Base-by-base conservation (phyloP, 495 filamentous ascomycete species). In the Aspergillus cavernicola region DNA sequence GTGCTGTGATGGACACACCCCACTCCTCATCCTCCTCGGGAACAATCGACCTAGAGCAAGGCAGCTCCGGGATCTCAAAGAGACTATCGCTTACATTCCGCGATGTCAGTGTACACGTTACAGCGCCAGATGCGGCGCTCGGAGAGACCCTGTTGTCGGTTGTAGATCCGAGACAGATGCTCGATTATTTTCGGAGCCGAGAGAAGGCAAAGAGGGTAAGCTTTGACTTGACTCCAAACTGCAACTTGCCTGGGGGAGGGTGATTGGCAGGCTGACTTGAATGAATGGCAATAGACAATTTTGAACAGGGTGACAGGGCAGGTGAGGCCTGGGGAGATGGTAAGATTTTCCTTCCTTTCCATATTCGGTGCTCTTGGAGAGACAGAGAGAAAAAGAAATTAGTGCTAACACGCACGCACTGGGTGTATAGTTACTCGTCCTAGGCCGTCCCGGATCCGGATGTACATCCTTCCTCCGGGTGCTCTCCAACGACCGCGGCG, bases 381-480 rank as follows among this genome's bases (percentile, higher is more conserved):
- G n/a, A n/a, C n/a, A n/a, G n/a, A n/a, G n/a, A n/a, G n/a, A n/a
- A n/a, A n/a, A n/a, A 28, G 9, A 9, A 28, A 28, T 4, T 9
- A 28, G 24, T 0, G 36, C 12, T 33, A 49, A 11, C 18, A 15
- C 4, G 24, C 24, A 28, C 24, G n/a, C n/a, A n/a, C 8, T 13
- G 1, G 20, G 41, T 18, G n/a, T 20, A 1, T 42, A 73, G 65
- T 52, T 74, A 38, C 65, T 77, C 0, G 72, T 77, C 9, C 61
- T 77, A 3, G 74, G 74, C 4, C 62, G 74, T 1, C 74, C 74
- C 13, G 74, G 74, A 5, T 68, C 66, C 1, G 74, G 74, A 7
- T 77, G 72, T 50, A 71, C 67, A 4, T 76, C 74, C 0, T 64
- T 77, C 8, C 62, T 73, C 0, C 59, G 64, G 13, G 65, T 73